Base-by-base conservation (phyloP, 2,329 filamentous ascomycete genomes). In the Fusarium odoratissimum region DNA sequence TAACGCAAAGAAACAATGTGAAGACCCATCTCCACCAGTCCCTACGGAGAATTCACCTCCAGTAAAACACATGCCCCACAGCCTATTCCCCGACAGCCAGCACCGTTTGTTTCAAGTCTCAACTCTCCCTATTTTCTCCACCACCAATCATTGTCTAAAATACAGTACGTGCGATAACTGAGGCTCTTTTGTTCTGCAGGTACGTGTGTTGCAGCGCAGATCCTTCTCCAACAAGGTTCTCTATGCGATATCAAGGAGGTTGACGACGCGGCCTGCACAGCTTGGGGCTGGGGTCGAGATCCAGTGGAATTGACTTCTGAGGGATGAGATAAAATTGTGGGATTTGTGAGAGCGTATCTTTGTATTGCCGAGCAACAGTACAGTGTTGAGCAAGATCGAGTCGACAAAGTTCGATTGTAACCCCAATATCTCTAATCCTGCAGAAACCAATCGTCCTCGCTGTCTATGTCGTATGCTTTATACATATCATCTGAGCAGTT, bases 41-140 rank as follows among this genome's bases (percentile, higher is more conserved):
- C 33, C 42, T 21, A 33, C 37, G 30, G 64, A 52, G 28, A 35
- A 60, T 48, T 60, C 44, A 35, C 40, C 48, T 54, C 28, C 57
- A 65, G 37, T 70, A 45, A 64, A 68, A 56, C 48, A 64, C 17
- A 60, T 31, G 49, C 55, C 41, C 70, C 70, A 45, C 59, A 42
- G 23, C 14, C 30, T 63, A 19, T 49, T 67, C 69, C 57, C 61
- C 51, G 52, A 70, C 60, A 62, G 58, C 42, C 51, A 37, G 49
- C 37, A 17, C 41, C 23, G 13, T 49, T 49, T 58, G 70, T 72
- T 72, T 72, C 70, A 71, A 60, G 56, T 62, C 64, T 10, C 33
- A 28, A 31, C 33, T 56, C 40, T 44, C 46, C 33, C 23, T 48
- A 49, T 46, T 69, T 57, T 73, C 44, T 69, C 65, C 69, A 69